A percentile compares a stretch with the other conserved stretches of the same genome.
Evolutionary conservation across 805 yeast species (phyloP).

Genomic region (Gaillardinia entomophila): DNA sequence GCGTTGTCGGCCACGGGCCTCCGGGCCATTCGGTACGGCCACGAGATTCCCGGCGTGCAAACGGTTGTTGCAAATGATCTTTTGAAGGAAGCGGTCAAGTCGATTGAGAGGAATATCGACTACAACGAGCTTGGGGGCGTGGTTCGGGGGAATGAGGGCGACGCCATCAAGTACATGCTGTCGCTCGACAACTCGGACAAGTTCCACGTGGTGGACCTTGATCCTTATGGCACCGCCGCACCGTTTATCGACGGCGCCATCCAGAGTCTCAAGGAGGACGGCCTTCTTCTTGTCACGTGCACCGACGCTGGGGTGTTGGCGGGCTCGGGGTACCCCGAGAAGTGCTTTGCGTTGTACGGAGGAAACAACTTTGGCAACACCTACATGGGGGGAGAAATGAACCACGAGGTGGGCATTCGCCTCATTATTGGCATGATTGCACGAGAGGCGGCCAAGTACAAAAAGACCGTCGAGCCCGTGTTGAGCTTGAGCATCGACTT

Average conservation of each 20-base stretch:
- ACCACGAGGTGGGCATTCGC: slow-evolving; percentile 91
- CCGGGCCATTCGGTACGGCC: slow-evolving; percentile 88
- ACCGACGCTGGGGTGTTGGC: slow-evolving; percentile 95
- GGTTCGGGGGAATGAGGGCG: slow-evolving; percentile 72
- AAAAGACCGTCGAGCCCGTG: slow-evolving; percentile 81
- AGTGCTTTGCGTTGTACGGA: slow-evolving; percentile 91
- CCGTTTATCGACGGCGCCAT: slow-evolving; percentile 93
- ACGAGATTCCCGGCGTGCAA: slow-evolving; percentile 75
- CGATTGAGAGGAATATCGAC: slow-evolving; percentile 66
- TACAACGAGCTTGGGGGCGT: slow-evolving; percentile 55
- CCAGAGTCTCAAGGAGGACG: slow-evolving; percentile 78
- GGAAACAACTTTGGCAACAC: slow-evolving; percentile 76
- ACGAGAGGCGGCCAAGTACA: slow-evolving; percentile 83
- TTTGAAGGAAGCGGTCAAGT: slow-evolving; percentile 75
- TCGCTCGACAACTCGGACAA: slow-evolving; percentile 36
- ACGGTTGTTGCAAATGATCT: slow-evolving; percentile 86
- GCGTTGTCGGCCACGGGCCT: slow-evolving; percentile 94
- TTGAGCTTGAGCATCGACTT: slow-evolving; percentile 85
- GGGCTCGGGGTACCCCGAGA: slow-evolving; percentile 94
- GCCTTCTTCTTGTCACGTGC: slow-evolving; percentile 84
- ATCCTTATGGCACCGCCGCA: slow-evolving; percentile 96
- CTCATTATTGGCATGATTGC: slow-evolving; percentile 73
- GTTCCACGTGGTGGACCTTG: slow-evolving; percentile 87
- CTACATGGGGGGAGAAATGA: slow-evolving; percentile 52
- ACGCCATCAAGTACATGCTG: slow-evolving; percentile 81